phyloP scores from a whole-genome alignment of 148 eudicot genomes.

The Heliosperma pusillum region DNA sequence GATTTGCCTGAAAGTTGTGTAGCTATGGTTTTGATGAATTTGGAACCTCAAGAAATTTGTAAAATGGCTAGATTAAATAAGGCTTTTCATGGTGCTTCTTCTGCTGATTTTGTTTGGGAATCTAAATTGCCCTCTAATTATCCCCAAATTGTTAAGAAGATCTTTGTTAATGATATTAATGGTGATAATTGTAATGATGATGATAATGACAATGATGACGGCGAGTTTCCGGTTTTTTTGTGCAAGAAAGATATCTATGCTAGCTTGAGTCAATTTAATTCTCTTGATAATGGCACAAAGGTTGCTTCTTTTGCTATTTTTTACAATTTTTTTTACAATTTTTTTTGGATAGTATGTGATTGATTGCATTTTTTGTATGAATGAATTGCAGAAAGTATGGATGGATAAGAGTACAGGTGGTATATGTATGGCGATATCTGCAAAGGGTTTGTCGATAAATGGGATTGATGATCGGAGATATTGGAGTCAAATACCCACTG shows the following conservation, averaged over 20 bases:
- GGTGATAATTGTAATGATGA: background rate
- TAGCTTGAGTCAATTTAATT: constrained; percentile 43
- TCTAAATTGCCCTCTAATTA: constrained; percentile 70
- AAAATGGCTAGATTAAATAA: constrained; percentile 51
- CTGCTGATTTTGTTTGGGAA: constrained; percentile 90
- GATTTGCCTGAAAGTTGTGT: constrained; percentile 86
- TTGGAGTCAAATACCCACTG: constrained; percentile 47
- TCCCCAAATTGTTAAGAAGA: constrained; percentile 35
- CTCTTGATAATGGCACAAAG: constrained; percentile 66
- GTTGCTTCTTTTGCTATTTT: constrained; percentile 27
- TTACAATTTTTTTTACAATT: background rate
- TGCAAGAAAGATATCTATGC: constrained; percentile 74
- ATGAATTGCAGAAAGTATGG: constrained; percentile 50
- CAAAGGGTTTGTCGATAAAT: constrained; percentile 44
- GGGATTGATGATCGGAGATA: constrained; percentile 64
- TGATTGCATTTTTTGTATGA: background rate
- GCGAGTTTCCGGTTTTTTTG: constrained; percentile 20
- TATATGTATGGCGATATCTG: constrained; percentile 48
- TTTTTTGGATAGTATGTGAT: background rate
- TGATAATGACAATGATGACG: constrained; percentile 18
- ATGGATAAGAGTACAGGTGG: constrained; percentile 47
- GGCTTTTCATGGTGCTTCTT: constrained; percentile 58
- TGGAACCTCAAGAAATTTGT: constrained; percentile 74
- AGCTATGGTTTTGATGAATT: constrained; percentile 52
- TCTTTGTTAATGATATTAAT: constrained; percentile 31